Evolutionary conservation across 1,284 basidiomycete genomes (phyloP).

Genomic region (Schizopora paradoxa): DNA sequence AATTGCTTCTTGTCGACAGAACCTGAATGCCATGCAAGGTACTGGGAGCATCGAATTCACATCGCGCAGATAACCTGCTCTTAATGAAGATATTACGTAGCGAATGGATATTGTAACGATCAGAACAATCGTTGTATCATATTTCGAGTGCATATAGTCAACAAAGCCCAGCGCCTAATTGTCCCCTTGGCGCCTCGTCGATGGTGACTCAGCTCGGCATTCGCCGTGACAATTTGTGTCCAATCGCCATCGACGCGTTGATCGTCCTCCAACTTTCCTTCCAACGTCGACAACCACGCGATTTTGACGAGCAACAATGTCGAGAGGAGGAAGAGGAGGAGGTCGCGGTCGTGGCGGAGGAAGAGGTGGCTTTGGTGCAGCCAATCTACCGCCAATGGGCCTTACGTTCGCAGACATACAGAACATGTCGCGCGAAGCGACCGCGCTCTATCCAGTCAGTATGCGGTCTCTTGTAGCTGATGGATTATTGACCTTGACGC

Average conservation of each 20-base stretch:
- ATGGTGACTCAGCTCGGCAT: too few species aligned
- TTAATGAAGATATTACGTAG: too few species aligned
- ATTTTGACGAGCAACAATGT: slow-evolving; percentile 36
- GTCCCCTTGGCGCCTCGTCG: too few species aligned
- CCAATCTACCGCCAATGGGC: slow-evolving; percentile 64
- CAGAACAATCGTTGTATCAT: too few species aligned
- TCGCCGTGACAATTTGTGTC: too few species aligned
- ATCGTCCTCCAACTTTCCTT: too few species aligned
- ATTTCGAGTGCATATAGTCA: too few species aligned
- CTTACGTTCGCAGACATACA: slow-evolving; percentile 75
- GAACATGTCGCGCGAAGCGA: slow-evolving; percentile 64
- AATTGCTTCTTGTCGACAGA: slow-evolving; percentile 15
- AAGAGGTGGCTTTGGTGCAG: slow-evolving; percentile 31
- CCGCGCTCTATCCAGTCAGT: slow-evolving; percentile 73
- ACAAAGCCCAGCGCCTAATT: too few species aligned
- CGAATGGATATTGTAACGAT: too few species aligned
- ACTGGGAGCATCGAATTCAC: slow-evolving; percentile 40
- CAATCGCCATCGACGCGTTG: too few species aligned
- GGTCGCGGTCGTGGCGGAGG: slow-evolving; percentile 39
- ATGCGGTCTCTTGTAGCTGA: slow-evolving; percentile 5
- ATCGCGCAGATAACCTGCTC: too few species aligned
- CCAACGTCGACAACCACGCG: too few species aligned
- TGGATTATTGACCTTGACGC: slow-evolving; percentile 9
- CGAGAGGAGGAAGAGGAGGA: slow-evolving; percentile 51
- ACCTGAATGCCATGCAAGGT: slow-evolving; percentile 33